These are phyloP conservation scores for Beverwykella pulmonaria DNA, from an alignment of 495 filamentous ascomycete genomes.

Conservation along the genomic window DNA sequence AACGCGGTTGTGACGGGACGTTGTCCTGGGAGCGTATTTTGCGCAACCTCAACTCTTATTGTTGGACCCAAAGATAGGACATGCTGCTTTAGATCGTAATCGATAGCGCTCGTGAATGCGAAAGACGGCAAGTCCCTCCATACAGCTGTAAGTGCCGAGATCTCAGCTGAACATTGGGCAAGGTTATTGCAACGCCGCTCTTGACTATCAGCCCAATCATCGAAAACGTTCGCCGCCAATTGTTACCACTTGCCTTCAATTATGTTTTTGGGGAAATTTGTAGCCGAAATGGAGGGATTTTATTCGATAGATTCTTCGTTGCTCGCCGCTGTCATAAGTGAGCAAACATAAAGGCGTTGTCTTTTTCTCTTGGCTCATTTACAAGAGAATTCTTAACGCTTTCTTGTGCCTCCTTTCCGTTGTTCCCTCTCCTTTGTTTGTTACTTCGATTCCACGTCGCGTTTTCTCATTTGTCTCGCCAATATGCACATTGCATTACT, in stretches of 20 bases:
- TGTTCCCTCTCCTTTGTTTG: not conserved
- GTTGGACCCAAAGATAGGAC: too few species aligned
- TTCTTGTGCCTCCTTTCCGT: not conserved
- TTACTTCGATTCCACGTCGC: not conserved
- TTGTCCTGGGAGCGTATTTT: too few species aligned
- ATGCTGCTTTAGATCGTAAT: not conserved
- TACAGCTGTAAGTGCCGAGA: not conserved
- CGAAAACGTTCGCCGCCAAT: not conserved
- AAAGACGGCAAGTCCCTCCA: not conserved
- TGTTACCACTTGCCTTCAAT: not conserved
- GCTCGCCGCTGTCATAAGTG: not conserved
- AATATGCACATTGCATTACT: slow-evolving; percentile 2
- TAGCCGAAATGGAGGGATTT: not conserved
- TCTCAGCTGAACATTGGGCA: too few species aligned
- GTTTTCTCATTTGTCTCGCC: not conserved
- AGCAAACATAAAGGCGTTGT: not conserved
- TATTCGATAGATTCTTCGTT: not conserved
- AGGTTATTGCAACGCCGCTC: not conserved
- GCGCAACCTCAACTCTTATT: too few species aligned
- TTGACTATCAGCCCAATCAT: not conserved
- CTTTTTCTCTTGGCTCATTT: not conserved
- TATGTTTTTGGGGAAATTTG: not conserved
- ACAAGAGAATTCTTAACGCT: not conserved
- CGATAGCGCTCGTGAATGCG: not conserved
- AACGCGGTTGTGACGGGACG: too few species aligned